These are phyloP conservation scores for Amesomyces nigricolor DNA, from an alignment of 2,329 filamentous ascomycete genomes.

Conservation along the genomic window DNA sequence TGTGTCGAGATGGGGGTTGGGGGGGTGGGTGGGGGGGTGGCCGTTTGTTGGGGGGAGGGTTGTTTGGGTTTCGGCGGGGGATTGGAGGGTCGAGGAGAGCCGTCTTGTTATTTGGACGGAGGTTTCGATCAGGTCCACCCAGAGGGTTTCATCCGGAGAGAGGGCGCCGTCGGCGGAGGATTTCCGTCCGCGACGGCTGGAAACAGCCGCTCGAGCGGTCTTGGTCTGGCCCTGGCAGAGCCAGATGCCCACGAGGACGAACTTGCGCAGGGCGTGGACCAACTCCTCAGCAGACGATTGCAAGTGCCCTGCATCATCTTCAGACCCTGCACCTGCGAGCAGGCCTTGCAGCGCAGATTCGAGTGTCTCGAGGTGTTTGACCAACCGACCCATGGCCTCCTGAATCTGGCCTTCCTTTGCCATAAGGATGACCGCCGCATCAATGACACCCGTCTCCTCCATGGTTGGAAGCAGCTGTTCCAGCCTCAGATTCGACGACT, in stretches of 20 bases:
- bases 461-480: conserved; percentile 79
- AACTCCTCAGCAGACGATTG: conserved; percentile 67
- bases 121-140: conserved; percentile 56
- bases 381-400: conserved; percentile 77
- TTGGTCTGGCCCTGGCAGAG: conserved; percentile 82
- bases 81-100: conserved; percentile 51
- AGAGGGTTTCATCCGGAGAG: conserved; percentile 50
- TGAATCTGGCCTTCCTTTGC: conserved; percentile 79
- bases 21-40: conserved; percentile 22
- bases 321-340: conserved; percentile 54
- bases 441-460: conserved; percentile 83
- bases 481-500: conserved; percentile 71
- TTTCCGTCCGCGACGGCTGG: conserved; percentile 49
- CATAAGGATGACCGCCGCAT: conserved; percentile 88
- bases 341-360: conserved; percentile 73
- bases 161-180: conserved; percentile 39
- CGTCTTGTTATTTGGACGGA: conserved; percentile 59
- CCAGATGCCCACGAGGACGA: conserved; percentile 90
- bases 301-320: conserved; percentile 47
- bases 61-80: conserved; percentile 21
- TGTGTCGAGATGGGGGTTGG: conserved; percentile 40
- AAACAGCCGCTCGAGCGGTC: conserved; percentile 42
- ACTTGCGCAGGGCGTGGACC: conserved; percentile 76
- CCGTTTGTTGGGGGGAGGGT: conserved; percentile 21
- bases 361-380: conserved; percentile 73